Base-by-base conservation (phyloP, 768 basidiomycete genomes). In the Clathrus columnatus region DNA sequence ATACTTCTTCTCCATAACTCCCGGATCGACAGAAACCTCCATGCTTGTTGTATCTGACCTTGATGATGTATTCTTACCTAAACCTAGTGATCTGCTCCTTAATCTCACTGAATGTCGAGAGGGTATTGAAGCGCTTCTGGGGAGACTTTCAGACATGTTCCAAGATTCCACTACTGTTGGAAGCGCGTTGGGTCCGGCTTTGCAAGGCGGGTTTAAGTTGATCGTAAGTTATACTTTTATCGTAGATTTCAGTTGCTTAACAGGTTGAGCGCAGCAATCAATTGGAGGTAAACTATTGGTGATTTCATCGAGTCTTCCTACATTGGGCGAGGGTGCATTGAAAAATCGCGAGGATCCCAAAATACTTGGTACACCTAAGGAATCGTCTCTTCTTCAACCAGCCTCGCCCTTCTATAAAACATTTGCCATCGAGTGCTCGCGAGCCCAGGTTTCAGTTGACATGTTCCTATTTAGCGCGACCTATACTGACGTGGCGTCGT, bases 41-140 rank as follows among this genome's bases (percentile, higher is more conserved):
- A 98, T 99, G 94, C 82, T 99, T 29, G 96, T 99, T 45, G 92
- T 99, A 7, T 91, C 92, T 0, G 96, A 99, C 67, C 81, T 93
- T 41, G 92, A 97, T 30, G 96, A 99, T 61, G 91, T 98, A 52
- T 99, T 97, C 78, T 74, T 99, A 23, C 96, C 96, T 2, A 94
- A 95, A 70, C 96, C 96, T 4, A 89, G 82, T 48, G 95, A 98
- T 67, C 76, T 98, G n/a, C 83, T 98, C 29, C 88, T 98, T 65
- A 98, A 97, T 74, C 74, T 98, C 58, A 79, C 82, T 11, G 96
- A 98, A 71, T 79, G 86, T 8, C 82, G 88, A 42, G 72, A 81
- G 0, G 82, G 85, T 1, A 70, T 98, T 46, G 95, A 98, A 67
- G 71, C 76, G 16, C 78, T 99, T 21, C 79, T 99, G 1, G 81